Conservation (phyloP, 345 rosid species). For the Rhodamnia rubescens region DNA sequence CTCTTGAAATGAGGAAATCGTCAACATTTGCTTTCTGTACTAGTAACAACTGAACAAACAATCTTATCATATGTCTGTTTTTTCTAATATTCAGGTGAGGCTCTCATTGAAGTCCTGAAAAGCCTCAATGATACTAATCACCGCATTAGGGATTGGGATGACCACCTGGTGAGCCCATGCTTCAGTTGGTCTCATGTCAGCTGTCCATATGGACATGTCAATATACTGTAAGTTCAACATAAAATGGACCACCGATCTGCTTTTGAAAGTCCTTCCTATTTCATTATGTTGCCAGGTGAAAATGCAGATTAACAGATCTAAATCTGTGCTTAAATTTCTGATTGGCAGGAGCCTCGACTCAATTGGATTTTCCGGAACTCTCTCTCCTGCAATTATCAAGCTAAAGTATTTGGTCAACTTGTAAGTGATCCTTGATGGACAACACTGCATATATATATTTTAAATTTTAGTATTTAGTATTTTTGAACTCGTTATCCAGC, state of each 20-base stretch:
- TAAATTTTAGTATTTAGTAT: neutral
- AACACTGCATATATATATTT: neutral
- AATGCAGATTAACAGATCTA: neutral
- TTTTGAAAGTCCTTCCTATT: neutral
- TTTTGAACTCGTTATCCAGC: neutral
- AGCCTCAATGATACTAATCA: constrained; percentile 46
- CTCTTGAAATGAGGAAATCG: neutral
- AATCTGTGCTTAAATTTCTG: neutral
- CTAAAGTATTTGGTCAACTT: constrained; percentile 60
- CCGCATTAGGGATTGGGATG: constrained; percentile 48
- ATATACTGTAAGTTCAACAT: constrained; percentile 48
- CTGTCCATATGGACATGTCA: constrained; percentile 58
- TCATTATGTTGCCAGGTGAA: neutral
- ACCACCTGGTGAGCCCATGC: constrained; percentile 71
- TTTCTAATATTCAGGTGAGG: constrained; percentile 21
- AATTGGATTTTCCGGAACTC: constrained; percentile 70
- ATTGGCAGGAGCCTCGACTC: constrained; percentile 55
- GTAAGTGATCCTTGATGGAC: constrained; percentile 31
- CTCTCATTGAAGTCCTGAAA: constrained; percentile 42
- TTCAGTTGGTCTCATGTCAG: constrained; percentile 74
- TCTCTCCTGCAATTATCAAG: constrained; percentile 58
- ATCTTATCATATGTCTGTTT: neutral
- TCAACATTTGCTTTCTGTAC: neutral
- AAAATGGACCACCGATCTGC: neutral
- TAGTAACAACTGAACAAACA: neutral